Evolutionary conservation across 2,329 filamentous ascomycete genomes (phyloP), one percentile per base, ranked within the genome.

Genomic region (Lachnellula cervina): DNA sequence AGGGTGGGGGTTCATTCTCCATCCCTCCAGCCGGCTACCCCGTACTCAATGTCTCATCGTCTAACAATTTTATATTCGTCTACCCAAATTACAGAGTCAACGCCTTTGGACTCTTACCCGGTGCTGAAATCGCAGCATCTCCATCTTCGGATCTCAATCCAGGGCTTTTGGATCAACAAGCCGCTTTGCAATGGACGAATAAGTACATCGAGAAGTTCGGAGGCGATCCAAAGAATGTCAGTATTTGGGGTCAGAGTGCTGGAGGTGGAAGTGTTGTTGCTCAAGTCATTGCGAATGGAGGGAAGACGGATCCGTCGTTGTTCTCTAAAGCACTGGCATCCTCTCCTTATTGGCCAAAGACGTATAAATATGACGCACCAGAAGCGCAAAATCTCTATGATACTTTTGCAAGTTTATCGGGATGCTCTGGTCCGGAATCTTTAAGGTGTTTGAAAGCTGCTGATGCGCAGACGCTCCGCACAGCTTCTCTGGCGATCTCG

Each of bases 71-170:
- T 52, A 72, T 88, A 21, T 80, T 76, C 52, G 77, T 86, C 43
- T 80, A 77, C 67, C 78, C 85, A 64, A 82, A 81, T 69, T 83
- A 88, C 68, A 78, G 87, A 4, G 78, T 89, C 32, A 83, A 83
- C 7, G 79, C 81, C 1, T 75, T 90, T 65, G 89, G 89, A 0
- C 90, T 93, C 70, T 70, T 89, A 28, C 78, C 81, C 9, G 84
- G 81, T 0, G 69, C 69, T 9, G 63, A 80, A 53, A 76, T 82
- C 14, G 73, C 75, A 8, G 75, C 74, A 19, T 77, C 76, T 38
- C 81, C 80, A 0, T 65, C 80, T 32, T 72, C 84, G 38, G 78
- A 74, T 17, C 54, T 80, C 8, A 90, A 89, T 59, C 71, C 84
- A 5, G 87, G 86, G 1, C 69, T 88, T 44, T 73, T 77, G 56